These are phyloP conservation scores for Colletotrichum sojae DNA, from an alignment of 2,329 filamentous ascomycete genomes.

Conservation along the genomic window DNA sequence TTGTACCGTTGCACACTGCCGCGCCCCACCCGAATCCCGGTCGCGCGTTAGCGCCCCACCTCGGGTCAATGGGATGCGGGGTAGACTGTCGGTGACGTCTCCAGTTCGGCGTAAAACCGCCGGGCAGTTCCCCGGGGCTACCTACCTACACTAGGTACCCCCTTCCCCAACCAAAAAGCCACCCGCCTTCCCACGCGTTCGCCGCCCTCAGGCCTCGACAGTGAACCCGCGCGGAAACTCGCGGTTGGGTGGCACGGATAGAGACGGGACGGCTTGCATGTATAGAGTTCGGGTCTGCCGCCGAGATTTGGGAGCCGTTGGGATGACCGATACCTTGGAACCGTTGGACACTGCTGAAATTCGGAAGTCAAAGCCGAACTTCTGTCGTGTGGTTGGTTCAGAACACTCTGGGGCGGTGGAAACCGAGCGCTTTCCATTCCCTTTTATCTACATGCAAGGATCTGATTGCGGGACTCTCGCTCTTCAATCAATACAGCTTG, in stretches of 20 bases:
- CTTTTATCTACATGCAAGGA: too few relatives aligned
- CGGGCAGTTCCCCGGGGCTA: constrained; percentile 6
- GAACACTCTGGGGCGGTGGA: too few relatives aligned
- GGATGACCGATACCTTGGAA: background rate
- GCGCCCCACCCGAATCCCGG: constrained; percentile 25
- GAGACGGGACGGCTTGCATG: background rate
- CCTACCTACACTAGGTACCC: background rate
- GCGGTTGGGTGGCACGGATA: constrained; percentile 3
- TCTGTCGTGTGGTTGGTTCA: too few relatives aligned
- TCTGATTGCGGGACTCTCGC: too few relatives aligned
- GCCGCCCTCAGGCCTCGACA: background rate
- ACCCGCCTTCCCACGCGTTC: constrained; percentile 15
- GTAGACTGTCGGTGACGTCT: constrained; percentile 35
- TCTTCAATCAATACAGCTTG: too few relatives aligned
- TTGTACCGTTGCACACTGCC: constrained; percentile 40
- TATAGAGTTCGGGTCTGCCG: background rate
- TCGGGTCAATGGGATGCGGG: constrained; percentile 42
- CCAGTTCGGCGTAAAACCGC: constrained; percentile 30
- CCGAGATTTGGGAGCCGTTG: background rate
- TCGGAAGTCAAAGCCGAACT: background rate
- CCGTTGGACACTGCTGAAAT: background rate
- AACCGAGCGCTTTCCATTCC: too few relatives aligned
- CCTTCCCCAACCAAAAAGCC: constrained; percentile 1
- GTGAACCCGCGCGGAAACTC: background rate
- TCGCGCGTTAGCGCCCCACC: constrained; percentile 14